Evolutionary conservation across 495 filamentous ascomycete genomes (phyloP).

Genomic region (Hyaloscypha finlandica): DNA sequence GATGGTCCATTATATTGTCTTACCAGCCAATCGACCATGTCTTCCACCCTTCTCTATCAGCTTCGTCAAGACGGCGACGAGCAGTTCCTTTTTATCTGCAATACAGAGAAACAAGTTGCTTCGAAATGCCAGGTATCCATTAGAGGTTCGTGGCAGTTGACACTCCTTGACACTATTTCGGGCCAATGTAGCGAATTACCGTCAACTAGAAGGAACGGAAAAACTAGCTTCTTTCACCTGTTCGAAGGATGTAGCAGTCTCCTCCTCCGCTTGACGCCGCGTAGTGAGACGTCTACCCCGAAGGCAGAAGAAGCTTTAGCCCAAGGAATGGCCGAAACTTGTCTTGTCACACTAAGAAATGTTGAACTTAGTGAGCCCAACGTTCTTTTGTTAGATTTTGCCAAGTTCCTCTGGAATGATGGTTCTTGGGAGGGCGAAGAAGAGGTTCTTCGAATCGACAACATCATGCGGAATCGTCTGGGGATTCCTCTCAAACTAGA

Average conservation of each 20-base stretch:
- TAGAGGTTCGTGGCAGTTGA: constrained; percentile 29
- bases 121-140: constrained; percentile 11
- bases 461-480: constrained; percentile 24
- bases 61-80: constrained; percentile 32
- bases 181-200: background rate
- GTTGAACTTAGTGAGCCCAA: constrained; percentile 31
- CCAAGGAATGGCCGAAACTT: no score
- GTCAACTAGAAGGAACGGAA: no score
- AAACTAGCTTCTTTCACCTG: no score
- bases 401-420: constrained; percentile 27
- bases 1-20: no score
- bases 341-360: background rate
- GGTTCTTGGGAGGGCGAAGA: constrained; percentile 10
- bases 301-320: background rate
- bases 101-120: constrained; percentile 21
- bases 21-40: no score
- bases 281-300: no score
- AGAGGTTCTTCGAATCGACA: constrained; percentile 34
- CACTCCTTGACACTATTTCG: constrained; percentile 26
- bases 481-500: constrained; percentile 25
- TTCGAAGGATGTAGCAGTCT: no score
- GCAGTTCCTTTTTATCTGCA: constrained; percentile 34
- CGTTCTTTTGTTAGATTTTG: constrained; percentile 34
- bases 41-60: constrained; percentile 26
- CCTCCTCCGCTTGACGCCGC: no score